Evolutionary conservation across 768 basidiomycete species (phyloP), one percentile per base, ranked within the genome.

Genomic region (Phaeotremella fagi): DNA sequence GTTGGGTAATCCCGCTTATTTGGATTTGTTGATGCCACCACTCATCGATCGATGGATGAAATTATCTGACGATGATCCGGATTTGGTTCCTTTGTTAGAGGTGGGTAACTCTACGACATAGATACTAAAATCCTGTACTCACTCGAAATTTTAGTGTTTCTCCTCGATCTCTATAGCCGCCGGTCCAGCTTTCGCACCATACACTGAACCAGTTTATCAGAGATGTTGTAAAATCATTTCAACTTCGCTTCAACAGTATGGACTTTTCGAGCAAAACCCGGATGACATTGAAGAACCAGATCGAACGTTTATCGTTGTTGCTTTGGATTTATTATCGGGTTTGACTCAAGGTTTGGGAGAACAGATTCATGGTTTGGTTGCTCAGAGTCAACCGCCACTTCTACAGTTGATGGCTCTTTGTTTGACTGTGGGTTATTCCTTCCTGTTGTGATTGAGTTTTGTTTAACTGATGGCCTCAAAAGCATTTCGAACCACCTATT

Each of bases 141-240:
- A n/a, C n/a, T n/a, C n/a, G n/a, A n/a, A n/a, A n/a, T n/a, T n/a
- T n/a, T n/a, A 98, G 92, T 99, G 95, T 71, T 82, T 99, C 45
- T 92, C 95, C 1, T 97, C 92, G 1, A 91, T 99, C 23, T 90
- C 94, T 0, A 94, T 99, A 64, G 91, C 92, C 12, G 90, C 97
- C 78, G 91, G 90, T 3, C 79, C 82, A 9, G 82, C 90, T 1
- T 99, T 99, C 78, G 76, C 83, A 9, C 84, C 87, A 2, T 95
- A 95, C 69, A 89, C 90, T 9, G 82, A 81, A 4, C 89, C 91
- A 2, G 86, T 99, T 41, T 98, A 90, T 74, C 85, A 92, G 54
- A 86, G 95, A 48, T 97, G 90, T 79, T 81, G 83, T 59, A 83
- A 79, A 60, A 83, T 99, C 64, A 87, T 97, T 48, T 87, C 90